Evolutionary conservation across 805 yeast genomes (phyloP), one percentile per base, ranked within the genome.

Genomic region (Yarrowia osloensis): DNA sequence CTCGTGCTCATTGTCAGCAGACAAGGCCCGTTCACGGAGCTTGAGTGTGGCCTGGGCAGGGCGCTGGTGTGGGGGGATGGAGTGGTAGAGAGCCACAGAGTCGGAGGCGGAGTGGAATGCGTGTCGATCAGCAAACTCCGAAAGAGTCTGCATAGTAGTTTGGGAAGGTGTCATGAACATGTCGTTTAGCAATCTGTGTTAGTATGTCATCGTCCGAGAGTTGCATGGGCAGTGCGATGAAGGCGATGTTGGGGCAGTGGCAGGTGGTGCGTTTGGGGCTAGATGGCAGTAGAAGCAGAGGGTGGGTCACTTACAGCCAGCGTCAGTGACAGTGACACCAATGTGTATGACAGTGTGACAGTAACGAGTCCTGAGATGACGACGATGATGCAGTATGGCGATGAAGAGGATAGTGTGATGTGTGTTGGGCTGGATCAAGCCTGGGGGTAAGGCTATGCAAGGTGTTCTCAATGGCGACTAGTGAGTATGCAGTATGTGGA

Each of bases 1-100:
- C 69, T 79, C 82, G 39, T 61, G 66, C 22, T 61, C 66, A 26
- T 61, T 61, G 52, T 44, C 54, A 6, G 66, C 66, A 17, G 66
- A 61, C 15, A 44, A 29, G 8, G 54, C 54, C 17, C 66, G 29
- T 22, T 61, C 66, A 17, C 66, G 66, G 11, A 61, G 52, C 54
- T 61, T 61, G 31, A 61, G 66, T 4, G 54, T 44, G 15, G 52
- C 66, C 44, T 44, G 54, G 12, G 66, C 39, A n/a, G 66, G 63
- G 31, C 63, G 47, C 28, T 57, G 63, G 37, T 19, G 22, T 28
- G 37, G 49, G 22, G 63, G 63, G 37, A 57, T 57, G 49, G 63
- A 57, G 28, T 57, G 47, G 63, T 57, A 57, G 49, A 57, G 63
- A 24, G 63, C 47, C 49, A 57, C 49, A 4, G 63, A 57, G 49